Percentiles rank a stretch among this genome's conserved stretches.
Evolutionary conservation across 345 rosid genomes (phyloP).

Genomic region (Eucalyptus fibrosa): DNA sequence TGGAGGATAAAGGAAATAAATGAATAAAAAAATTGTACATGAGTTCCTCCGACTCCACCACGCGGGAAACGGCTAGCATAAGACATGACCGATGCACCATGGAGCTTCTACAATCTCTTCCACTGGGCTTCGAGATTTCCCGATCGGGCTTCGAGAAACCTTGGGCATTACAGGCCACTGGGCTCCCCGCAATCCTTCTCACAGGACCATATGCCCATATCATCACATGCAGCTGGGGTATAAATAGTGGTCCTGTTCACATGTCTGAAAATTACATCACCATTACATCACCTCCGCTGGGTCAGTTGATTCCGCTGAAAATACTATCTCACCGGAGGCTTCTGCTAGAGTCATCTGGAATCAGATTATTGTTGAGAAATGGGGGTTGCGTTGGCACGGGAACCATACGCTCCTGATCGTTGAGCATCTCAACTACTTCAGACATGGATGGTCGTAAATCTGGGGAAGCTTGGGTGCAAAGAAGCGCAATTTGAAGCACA

Average conservation of each 20-base stretch:
- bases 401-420: background rate
- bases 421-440: conserved; percentile 1
- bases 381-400: conserved; percentile 4
- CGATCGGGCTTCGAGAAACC: background rate
- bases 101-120: background rate
- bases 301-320: background rate
- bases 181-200: background rate
- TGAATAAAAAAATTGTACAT: too few relatives aligned
- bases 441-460: conserved; percentile 2
- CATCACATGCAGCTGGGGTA: background rate
- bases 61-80: background rate
- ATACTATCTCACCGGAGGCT: background rate
- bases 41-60: too few relatives aligned
- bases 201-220: background rate
- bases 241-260: background rate
- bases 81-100: background rate
- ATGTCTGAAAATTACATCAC: background rate
- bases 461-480: conserved; percentile 8
- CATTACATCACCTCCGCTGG: background rate
- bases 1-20: background rate
- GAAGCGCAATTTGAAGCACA: conserved; percentile 1
- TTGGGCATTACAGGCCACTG: background rate
- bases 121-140: background rate
- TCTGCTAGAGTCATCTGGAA: background rate
- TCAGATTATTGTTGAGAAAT: background rate